Conservation (phyloP, 768 basidiomycete species). For the Leucocoprinus sp. region DNA sequence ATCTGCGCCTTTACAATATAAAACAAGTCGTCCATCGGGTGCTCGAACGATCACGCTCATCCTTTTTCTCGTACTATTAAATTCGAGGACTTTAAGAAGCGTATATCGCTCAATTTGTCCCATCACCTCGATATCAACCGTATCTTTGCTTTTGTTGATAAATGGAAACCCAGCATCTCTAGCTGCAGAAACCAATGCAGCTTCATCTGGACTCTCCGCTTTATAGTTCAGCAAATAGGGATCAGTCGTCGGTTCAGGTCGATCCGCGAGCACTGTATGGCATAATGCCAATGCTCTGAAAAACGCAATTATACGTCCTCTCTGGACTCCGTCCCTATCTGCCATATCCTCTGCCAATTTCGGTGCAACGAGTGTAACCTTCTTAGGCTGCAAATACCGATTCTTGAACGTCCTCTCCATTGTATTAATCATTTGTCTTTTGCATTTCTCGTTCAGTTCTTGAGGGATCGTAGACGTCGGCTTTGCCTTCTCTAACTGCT, state of each 20-base stretch:
- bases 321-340: conserved; percentile 51
- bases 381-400: conserved; percentile 70
- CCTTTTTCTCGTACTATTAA: conserved; percentile 89
- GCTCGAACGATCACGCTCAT: conserved; percentile 90
- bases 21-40: conserved; percentile 71
- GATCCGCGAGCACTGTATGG: conserved; percentile 84
- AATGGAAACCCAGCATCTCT: conserved; percentile 93
- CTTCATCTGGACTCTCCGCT: conserved; percentile 94
- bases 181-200: conserved; percentile 87
- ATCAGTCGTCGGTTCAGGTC: conserved; percentile 48
- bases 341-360: conserved; percentile 73
- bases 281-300: conserved; percentile 95
- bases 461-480: conserved; percentile 56
- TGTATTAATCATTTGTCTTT: conserved; percentile 65
- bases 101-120: conserved; percentile 80
- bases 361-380: conserved; percentile 83
- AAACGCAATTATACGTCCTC: conserved; percentile 66
- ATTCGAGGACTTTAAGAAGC: conserved; percentile 78
- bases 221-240: conserved; percentile 79
- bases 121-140: conserved; percentile 85
- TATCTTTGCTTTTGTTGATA: conserved; percentile 62
- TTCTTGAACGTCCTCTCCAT: conserved; percentile 85
- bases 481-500: conserved; percentile 71
- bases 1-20: conserved; percentile 98
- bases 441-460: conserved; percentile 68